Conservation (phyloP, 2,329 filamentous ascomycete genomes). For the Epichloe coenophiala region DNA sequence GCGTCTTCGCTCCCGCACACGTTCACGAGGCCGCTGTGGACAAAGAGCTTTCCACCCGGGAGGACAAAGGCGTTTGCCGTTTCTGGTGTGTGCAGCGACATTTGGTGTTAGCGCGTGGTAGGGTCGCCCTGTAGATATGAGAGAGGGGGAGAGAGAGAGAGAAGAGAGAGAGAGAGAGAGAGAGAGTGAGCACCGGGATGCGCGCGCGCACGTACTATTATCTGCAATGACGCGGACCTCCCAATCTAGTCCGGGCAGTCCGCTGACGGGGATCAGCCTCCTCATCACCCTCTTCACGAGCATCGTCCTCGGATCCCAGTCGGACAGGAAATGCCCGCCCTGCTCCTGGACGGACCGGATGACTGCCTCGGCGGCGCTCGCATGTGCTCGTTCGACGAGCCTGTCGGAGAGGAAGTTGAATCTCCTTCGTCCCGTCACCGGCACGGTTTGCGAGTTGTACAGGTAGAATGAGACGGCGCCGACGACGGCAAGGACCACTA, state of each 20-base stretch:
- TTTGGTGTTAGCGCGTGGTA: not conserved
- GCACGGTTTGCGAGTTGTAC: constrained; percentile 57
- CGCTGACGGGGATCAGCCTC: constrained; percentile 53
- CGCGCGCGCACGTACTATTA: constrained; percentile 21
- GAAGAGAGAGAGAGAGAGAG: no score
- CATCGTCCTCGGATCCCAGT: constrained; percentile 41
- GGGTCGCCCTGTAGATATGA: no score
- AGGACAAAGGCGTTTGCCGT: constrained; percentile 65
- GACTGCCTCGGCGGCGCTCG: constrained; percentile 22
- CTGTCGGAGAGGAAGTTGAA: constrained; percentile 54
- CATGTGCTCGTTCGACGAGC: constrained; percentile 34
- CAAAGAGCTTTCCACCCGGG: constrained; percentile 68
- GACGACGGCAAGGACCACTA: constrained; percentile 27
- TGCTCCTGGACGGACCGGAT: constrained; percentile 39
- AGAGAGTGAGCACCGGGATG: no score
- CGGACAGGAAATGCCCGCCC: constrained; percentile 41
- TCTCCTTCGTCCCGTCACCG: constrained; percentile 54
- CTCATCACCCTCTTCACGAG: constrained; percentile 52
- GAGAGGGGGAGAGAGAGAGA: no score
- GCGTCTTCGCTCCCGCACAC: constrained; percentile 54
- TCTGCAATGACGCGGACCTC: constrained; percentile 65
- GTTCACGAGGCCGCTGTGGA: constrained; percentile 59
- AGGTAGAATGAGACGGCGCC: constrained; percentile 47
- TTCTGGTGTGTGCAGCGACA: constrained; percentile 12
- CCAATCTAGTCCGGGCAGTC: constrained; percentile 47